Evolutionary conservation across 1,284 basidiomycete species (phyloP), one percentile per base, ranked within the genome.

Genomic region (Heliocybe sulcata): DNA sequence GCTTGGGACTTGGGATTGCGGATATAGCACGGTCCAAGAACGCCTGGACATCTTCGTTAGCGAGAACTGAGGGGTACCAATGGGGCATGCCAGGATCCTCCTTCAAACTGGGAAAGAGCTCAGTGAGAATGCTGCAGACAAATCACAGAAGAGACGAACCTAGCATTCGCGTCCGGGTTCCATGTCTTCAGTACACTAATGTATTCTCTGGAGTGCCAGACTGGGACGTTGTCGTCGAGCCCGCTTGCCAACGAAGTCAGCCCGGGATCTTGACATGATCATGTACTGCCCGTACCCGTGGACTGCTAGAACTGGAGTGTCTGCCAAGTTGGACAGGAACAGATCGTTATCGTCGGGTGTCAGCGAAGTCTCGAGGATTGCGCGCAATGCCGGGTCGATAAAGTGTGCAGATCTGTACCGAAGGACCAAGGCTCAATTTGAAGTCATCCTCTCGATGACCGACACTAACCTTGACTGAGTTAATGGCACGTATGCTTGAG

Each of bases 311-410:
- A 92, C 71, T 0, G 87, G 85, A 0, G 77, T 83, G 31, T 83
- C 76, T 1, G 81, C 83, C 23, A 90, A 64, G 61, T 95, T 96
- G 3, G 85, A 82, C 9, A 92, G 64, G 69, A 92, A 87, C 8
- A 95, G 67, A 62, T 95, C 92, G 65, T 96, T 93, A 67, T 94
- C 89, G 64, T 93, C 93, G 9, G 87, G 81, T 0, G 85, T 84
- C 31, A 94, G 72, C 0, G 89, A 81, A 0, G 83, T 76, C 54
- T 85, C 79, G 2, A 96, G 76, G 29, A 95, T 77, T 1, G 83
- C 81, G 33, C 82, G 79, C 31, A 92, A 70, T 0, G 74, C 66
- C 0, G 93, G 91, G 65, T 96, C 93, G 19, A 86, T 75, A 66
- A 81, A 92, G 64, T 91, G 91, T 1, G 77, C 75, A n/a, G 81